These are phyloP conservation scores for Clonostachys chloroleuca DNA, from an alignment of 2,329 filamentous ascomycete genomes.

Conservation along the genomic window DNA sequence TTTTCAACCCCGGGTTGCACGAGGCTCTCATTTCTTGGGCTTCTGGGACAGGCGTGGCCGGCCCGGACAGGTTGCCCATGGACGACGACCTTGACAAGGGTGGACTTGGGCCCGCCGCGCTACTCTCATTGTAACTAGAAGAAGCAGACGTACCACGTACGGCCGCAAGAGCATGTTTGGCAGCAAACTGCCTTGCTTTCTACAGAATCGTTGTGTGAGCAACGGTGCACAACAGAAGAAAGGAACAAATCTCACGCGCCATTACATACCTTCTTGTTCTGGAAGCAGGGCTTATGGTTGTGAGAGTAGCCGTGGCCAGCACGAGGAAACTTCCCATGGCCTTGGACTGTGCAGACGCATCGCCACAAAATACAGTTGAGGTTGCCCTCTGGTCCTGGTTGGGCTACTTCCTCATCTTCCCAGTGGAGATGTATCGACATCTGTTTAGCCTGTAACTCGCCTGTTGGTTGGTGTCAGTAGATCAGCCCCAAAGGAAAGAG, in stretches of 20 bases:
- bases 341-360: conserved; percentile 13
- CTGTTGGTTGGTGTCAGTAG: conserved; percentile 3
- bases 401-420: conserved; percentile 2
- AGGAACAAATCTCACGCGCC: neutral
- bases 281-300: conserved; percentile 25
- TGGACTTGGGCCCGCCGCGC: too few relatives aligned
- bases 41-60: too few relatives aligned
- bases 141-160: conserved; percentile 16
- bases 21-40: too few relatives aligned
- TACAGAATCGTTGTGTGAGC: conserved; percentile 5
- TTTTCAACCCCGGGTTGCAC: neutral
- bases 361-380: conserved; percentile 8
- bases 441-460: conserved; percentile 6
- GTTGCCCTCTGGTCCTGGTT: too few relatives aligned
- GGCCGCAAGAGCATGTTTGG: conserved; percentile 39
- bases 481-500: neutral
- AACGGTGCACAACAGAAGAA: neutral
- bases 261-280: conserved; percentile 36
- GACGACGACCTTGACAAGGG: too few relatives aligned
- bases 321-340: conserved; percentile 13
- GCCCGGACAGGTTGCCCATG: too few relatives aligned
- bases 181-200: conserved; percentile 48
- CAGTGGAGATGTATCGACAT: conserved; percentile 5
- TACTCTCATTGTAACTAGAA: too few relatives aligned
- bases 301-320: conserved; percentile 22